Base-by-base conservation (phyloP, 257 asterid species). In the Jasminum sambac region DNA sequence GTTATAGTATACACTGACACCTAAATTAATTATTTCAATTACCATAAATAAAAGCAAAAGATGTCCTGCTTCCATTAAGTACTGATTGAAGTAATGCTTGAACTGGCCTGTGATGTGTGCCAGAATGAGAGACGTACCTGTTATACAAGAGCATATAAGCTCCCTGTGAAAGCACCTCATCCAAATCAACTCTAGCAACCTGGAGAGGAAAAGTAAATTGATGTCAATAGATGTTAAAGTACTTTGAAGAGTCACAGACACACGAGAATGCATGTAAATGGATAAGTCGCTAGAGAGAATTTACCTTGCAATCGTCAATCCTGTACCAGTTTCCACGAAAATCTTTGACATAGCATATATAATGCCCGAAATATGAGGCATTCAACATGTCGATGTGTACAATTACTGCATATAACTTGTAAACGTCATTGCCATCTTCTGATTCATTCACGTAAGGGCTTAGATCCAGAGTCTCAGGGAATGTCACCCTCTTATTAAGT, bases 301-400 rank as follows among this genome's bases (percentile, higher is more conserved):
- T 60, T 84, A 95, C 99, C 99, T 91, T 88, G 70, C 94, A 85
- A 76, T 95, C 99, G 81, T 95, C 99, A 64, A 95, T 77, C 80
- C 95, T 81, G 77, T 89, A 85, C 99, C 99, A 95, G 63, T 80
- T 85, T 70, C 97, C 99, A 59, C 76, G 66, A 70, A 89, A 87
- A 74, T 95, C 98, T 79, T 89, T 91, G 65, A 88, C 72, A 74
- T 86, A 95, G 87, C 99, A 95, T 75, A 95, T 89, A 82, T 95
- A 95, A 79, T 95, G 99, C 66, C 99, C 99, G 69, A 95, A 95
- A 77, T 76, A 95, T 12, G 99, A 95, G 46, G 99, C 99, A 84
- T 95, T 95, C 76, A 95, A 85, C 99, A 91, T 91, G 85, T 95
- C 99, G 78, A 95, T 80, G 55, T 95, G 99, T 67, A 95, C 98